phyloP scores from a whole-genome alignment of 257 asterid species.

The Eucommia ulmoides region DNA sequence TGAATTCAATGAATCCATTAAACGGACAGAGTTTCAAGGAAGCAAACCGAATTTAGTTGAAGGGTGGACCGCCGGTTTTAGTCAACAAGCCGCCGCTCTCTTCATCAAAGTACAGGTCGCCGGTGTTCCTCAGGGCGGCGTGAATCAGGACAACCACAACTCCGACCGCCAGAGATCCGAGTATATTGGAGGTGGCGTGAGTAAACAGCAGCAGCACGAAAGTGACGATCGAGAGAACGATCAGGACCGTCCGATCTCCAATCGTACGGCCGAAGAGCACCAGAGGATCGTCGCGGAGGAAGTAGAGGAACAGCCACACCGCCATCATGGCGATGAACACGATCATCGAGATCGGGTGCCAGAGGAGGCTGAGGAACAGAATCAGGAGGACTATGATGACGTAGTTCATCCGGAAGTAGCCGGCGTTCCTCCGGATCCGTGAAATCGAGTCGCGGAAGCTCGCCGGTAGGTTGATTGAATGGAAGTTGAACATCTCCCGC shows the following conservation, averaged over 20 bases:
- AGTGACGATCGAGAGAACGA: not conserved
- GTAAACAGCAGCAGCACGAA: not conserved
- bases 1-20: no score
- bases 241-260: not conserved
- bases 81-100: no score
- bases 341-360: not conserved
- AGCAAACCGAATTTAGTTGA: no score
- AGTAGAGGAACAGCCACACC: not conserved
- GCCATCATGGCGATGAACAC: not conserved
- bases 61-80: no score
- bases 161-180: not conserved
- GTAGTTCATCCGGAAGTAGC: not conserved
- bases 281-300: not conserved
- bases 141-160: not conserved
- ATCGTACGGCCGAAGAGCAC: not conserved
- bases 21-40: no score
- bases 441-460: not conserved
- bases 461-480: not conserved
- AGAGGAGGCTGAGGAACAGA: not conserved
- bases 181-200: not conserved
- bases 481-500: not conserved
- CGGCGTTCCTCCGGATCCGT: not conserved
- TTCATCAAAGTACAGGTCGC: not conserved
- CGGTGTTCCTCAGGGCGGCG: not conserved
- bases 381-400: not conserved